Conservation (phyloP, 352 stramenopile species). For the Globisporangium megalacanthum region DNA sequence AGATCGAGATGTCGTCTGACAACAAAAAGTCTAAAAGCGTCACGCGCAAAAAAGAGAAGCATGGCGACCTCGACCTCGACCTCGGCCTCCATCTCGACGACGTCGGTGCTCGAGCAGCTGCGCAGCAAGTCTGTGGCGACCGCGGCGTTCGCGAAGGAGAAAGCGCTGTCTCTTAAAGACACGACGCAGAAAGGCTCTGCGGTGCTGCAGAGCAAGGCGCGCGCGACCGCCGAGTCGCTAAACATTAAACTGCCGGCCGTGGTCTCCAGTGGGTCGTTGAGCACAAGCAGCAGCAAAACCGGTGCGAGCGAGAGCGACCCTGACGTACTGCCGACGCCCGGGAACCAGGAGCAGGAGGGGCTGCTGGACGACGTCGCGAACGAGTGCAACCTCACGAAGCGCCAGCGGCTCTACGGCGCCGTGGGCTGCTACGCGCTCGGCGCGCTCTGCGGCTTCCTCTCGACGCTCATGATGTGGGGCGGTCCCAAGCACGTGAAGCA, state of each 20-base stretch:
- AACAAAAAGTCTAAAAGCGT: background rate
- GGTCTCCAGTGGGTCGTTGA: constrained; percentile 20
- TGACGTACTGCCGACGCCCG: constrained; percentile 19
- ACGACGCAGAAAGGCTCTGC: constrained; percentile 47
- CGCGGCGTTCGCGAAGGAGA: constrained; percentile 45
- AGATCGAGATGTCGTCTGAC: background rate
- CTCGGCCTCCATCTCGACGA: constrained; percentile 15
- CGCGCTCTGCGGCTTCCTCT: constrained; percentile 67
- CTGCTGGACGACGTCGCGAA: constrained; percentile 63
- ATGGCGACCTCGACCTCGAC: background rate
- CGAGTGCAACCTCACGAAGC: constrained; percentile 75
- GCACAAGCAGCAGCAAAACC: constrained; percentile 24
- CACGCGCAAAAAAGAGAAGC: background rate
- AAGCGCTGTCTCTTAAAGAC: constrained; percentile 44
- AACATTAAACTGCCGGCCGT: constrained; percentile 42
- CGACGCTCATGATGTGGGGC: constrained; percentile 78
- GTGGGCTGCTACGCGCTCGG: constrained; percentile 69
- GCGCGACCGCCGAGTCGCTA: constrained; percentile 37
- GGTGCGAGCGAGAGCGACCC: constrained; percentile 27
- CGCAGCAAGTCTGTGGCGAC: constrained; percentile 57
- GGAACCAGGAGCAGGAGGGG: constrained; percentile 66
- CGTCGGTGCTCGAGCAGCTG: constrained; percentile 45
- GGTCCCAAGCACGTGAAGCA: constrained; percentile 76
- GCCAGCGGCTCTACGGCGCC: constrained; percentile 70
- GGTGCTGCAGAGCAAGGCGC: constrained; percentile 46